Base-by-base conservation (phyloP, 139 green algal species). In the Micractinium sp. region DNA sequence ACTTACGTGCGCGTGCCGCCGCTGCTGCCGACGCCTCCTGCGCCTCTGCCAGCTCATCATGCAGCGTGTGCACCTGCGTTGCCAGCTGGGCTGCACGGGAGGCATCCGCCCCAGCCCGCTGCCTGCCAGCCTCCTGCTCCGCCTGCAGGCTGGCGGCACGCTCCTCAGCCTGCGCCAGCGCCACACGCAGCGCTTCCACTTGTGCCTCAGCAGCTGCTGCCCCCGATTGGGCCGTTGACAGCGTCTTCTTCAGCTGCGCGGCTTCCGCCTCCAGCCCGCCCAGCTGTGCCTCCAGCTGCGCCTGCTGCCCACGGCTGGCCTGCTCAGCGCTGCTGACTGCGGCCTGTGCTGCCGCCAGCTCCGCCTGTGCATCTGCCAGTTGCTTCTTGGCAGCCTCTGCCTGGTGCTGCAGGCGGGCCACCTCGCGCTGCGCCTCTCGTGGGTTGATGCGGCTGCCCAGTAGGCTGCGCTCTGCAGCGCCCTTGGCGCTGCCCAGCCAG, bases 401-500 rank as follows among this genome's bases (percentile, higher is more conserved):
- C 53, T 82, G 85, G 41, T 73, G n/a, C 3, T 47, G 39, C 63
- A 88, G 71, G n/a, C 85, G 85, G 7, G 41, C 85, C 18, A 71
- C 71, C 47, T 88, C 85, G 18, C 33, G 39, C 41, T 56, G 71
- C 2, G 69, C 69, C 47, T 75, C 53, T 1, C 60, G 33, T 4
- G 75, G 82, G 87, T 85, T 90, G 41, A 35, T 53, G 3, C 73
- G 36, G 41, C 63, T 86, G 73, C 63, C 74, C 31, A 87, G 83
- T 63, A 92, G 85, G 74, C 67, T 86, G 56, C 85, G 73, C 80
- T 89, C 89, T 3, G 83, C 53, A 19, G 61, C 33, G 29, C 33
- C 77, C 85, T 82, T 93, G 78, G 7, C 75, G 27, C 86, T 84
- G 2, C 75, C 53, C 63, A 94, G 60, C 85, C 90, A 92, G 33